A percentile compares a stretch with the other conserved stretches of the same genome.
phyloP scores from a whole-genome alignment of 169 alveolate species.

The Ichthyophthirius multifiliis region DNA sequence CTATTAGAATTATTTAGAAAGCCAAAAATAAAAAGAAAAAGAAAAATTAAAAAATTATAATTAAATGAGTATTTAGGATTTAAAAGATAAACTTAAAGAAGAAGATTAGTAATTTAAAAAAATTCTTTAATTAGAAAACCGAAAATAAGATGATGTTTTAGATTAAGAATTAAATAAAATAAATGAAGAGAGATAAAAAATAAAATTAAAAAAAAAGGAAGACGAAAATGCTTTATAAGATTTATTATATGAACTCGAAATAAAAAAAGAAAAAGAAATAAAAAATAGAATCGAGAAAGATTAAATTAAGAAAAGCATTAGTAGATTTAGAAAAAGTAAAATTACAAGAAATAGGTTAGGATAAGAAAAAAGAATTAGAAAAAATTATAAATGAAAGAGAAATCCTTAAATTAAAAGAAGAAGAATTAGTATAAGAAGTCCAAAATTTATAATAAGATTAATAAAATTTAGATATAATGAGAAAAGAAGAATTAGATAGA shows the following conservation, averaged over 20 bases:
- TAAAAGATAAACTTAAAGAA: conserved; percentile 23
- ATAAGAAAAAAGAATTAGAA: conserved; percentile 40
- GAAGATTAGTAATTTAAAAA: conserved; percentile 30
- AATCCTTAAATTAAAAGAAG: conserved; percentile 25
- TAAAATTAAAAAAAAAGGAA: conserved; percentile 29
- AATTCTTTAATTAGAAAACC: conserved; percentile 2
- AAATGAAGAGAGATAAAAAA: conserved; percentile 28
- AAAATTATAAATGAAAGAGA: conserved; percentile 36
- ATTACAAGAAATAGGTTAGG: conserved; percentile 26
- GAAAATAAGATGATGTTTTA: conserved; percentile 24
- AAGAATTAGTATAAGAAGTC: conserved; percentile 30
- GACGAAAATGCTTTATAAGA: conserved; percentile 32
- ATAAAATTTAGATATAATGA: conserved; percentile 11
- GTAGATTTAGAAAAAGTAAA: conserved; percentile 45
- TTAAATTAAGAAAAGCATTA: conserved; percentile 37
- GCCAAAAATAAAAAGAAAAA: neutral
- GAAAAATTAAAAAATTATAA: conserved; percentile 1
- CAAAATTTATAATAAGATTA: conserved; percentile 20
- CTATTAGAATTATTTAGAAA: neutral
- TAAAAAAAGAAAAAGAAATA: conserved; percentile 37
- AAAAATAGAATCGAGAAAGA: conserved; percentile 36
- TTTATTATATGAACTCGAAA: conserved; percentile 28
- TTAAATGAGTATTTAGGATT: conserved; percentile 18
- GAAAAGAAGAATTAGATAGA: conserved; percentile 24
- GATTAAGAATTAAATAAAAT: conserved; percentile 29